These are phyloP conservation scores for Ganoderma meredithae DNA, from an alignment of 1,284 basidiomycete species.

Conservation along the genomic window DNA sequence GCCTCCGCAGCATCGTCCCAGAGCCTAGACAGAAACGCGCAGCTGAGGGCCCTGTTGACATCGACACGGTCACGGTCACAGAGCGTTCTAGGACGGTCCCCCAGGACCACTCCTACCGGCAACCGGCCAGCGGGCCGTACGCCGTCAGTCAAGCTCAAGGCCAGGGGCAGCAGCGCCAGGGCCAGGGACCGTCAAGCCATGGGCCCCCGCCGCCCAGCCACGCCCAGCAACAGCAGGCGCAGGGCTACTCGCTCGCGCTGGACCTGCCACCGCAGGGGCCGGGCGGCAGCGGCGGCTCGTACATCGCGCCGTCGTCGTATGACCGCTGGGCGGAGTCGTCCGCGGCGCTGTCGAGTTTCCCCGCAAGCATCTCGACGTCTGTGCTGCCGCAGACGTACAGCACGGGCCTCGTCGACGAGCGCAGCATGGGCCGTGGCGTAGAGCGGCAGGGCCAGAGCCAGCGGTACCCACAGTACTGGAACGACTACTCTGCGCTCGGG, in stretches of 20 bases:
- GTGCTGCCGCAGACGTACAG: slow-evolving; percentile 76
- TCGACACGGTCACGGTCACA: slow-evolving; percentile 24
- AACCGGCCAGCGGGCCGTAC: slow-evolving; percentile 28
- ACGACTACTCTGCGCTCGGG: slow-evolving; percentile 63
- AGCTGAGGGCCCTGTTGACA: slow-evolving; percentile 34
- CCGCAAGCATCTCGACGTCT: slow-evolving; percentile 62
- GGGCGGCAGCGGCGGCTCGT: slow-evolving; percentile 28
- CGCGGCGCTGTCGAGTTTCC: slow-evolving; percentile 44
- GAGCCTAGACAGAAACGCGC: slow-evolving; percentile 34
- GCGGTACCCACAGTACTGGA: slow-evolving; percentile 66
- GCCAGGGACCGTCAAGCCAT: slow-evolving; percentile 8
- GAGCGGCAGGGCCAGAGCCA: slow-evolving; percentile 35
- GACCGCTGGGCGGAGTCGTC: slow-evolving; percentile 58
- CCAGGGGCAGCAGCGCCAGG: neutral
- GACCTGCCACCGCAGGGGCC: slow-evolving; percentile 26
- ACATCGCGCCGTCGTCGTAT: slow-evolving; percentile 52
- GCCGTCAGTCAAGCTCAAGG: slow-evolving; percentile 20
- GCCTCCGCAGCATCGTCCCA: slow-evolving; percentile 20
- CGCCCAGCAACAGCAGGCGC: slow-evolving; percentile 9
- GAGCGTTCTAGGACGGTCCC: slow-evolving; percentile 29
- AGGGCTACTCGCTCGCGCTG: slow-evolving; percentile 35
- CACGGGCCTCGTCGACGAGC: slow-evolving; percentile 63
- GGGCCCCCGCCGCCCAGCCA: slow-evolving; percentile 13
- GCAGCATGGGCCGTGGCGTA: slow-evolving; percentile 29
- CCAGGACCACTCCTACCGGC: slow-evolving; percentile 30